Conservation (phyloP, 345 rosid genomes). For the Eucalyptus lansdowneana region DNA sequence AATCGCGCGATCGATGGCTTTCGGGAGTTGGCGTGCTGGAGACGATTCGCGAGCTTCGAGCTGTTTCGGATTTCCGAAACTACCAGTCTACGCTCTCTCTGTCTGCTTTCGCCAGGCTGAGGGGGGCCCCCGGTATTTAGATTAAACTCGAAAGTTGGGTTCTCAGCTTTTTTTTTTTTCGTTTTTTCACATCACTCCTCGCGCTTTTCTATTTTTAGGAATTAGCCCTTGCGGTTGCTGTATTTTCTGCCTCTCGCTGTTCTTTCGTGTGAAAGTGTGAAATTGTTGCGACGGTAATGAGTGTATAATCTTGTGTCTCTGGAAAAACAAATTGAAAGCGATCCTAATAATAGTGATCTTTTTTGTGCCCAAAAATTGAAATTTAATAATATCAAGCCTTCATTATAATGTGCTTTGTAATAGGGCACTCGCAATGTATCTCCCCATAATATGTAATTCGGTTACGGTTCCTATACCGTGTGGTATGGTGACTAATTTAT, state of each 20-base stretch:
- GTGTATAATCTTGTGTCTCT: neutral
- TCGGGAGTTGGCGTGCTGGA: neutral
- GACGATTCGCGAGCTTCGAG: neutral
- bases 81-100: neutral
- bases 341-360: neutral
- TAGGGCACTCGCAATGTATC: neutral
- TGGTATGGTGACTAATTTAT: too few species aligned
- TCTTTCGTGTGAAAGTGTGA: neutral
- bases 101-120: neutral
- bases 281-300: neutral
- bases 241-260: neutral
- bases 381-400: neutral
- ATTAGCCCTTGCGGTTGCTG: neutral
- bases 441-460: too few species aligned
- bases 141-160: neutral
- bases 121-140: neutral
- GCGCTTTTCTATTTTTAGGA: neutral
- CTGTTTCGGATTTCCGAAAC: neutral
- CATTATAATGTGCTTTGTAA: neutral
- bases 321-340: neutral
- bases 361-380: neutral
- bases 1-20: neutral
- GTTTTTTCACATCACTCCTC: neutral
- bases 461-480: fast-evolving
- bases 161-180: neutral